Evolutionary conservation across 345 rosid species (phyloP), one percentile per base, ranked within the genome.

Genomic region (Sonneratia alba): DNA sequence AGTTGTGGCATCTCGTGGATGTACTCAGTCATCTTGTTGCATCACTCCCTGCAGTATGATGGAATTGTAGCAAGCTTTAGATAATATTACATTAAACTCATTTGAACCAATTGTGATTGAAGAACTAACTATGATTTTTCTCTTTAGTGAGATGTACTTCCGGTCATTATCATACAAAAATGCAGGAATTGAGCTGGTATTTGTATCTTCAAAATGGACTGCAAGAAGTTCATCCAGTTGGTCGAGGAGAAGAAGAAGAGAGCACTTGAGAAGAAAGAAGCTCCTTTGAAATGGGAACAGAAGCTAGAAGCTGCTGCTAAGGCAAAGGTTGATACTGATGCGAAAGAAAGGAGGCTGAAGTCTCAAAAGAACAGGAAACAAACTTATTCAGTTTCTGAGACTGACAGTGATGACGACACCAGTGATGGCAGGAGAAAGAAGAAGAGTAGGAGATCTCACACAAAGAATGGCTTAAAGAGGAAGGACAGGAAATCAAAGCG

Each of bases 81-180:
- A 53, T 53, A 19, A 19, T 53, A 53, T 53, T 15, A 16, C 3
- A 15, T 53, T 53, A 53, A 53, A 16, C 59, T 53, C 22, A 18
- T 4, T 18, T 53, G 65, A 22, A 7, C 38, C 32, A 32, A 65
- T 72, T 34, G 71, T 86, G 78, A 78, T 75, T 69, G 86, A 84
- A 72, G 86, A 91, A 71, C 90, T 92, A 84, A 95, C 93, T 92
- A 85, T 92, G 89, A 81, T 82, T 86, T 82, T 89, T 87, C 93
- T 90, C 96, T 90, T 90, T 83, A 90, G 84, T 92, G 99, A 95
- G 99, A 95, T 87, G 97, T 71, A 82, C 92, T 87, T 90, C 82
- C 66, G 87, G 84, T 74, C 88, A 82, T 87, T 81, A 73, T 85
- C 97, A 81, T 90, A 83, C 90, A 83, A 81, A 81, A 83, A 95